These are phyloP conservation scores for Nepenthes mirabilis DNA, from an alignment of 148 eudicot species.

Conservation along the genomic window DNA sequence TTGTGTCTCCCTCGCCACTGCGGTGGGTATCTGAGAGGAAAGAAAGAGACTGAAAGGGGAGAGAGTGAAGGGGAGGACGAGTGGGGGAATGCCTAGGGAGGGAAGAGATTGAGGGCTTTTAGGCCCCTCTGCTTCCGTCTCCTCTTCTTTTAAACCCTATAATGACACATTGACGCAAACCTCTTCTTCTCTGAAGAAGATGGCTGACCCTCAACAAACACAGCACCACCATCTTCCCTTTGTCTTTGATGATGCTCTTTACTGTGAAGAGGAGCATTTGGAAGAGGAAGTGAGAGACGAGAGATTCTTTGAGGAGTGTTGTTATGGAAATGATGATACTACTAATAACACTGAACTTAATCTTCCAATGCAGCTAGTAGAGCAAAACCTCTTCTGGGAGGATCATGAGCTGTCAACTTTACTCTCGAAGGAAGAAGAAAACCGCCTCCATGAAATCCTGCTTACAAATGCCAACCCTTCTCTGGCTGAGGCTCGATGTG, in stretches of 20 bases:
- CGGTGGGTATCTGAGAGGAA: too few relatives aligned
- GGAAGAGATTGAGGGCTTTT: too few relatives aligned
- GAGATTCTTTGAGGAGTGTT: background rate
- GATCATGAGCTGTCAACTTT: slow-evolving; percentile 32
- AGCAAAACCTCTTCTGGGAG: slow-evolving; percentile 44
- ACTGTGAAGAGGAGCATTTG: slow-evolving; percentile 27
- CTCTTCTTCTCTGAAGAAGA: too few relatives aligned
- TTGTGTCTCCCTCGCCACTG: too few relatives aligned
- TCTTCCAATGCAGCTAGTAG: background rate
- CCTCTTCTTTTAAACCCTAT: too few relatives aligned
- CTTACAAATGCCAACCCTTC: background rate
- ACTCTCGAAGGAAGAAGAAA: slow-evolving; percentile 26
- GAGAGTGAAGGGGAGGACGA: too few relatives aligned
- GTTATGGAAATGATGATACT: background rate
- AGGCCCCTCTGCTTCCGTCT: too few relatives aligned
- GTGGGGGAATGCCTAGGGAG: too few relatives aligned
- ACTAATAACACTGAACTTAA: background rate
- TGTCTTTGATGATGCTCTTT: slow-evolving; percentile 20
- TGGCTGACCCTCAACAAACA: too few relatives aligned
- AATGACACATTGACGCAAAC: too few relatives aligned
- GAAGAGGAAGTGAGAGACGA: slow-evolving; percentile 3
- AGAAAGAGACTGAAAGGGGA: too few relatives aligned
- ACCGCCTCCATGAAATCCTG: background rate
- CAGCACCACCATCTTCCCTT: background rate
- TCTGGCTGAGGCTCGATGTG: slow-evolving; percentile 15